Conservation (phyloP, 1,139 yeast genomes). For the Debaryomyces fabryi region DNA sequence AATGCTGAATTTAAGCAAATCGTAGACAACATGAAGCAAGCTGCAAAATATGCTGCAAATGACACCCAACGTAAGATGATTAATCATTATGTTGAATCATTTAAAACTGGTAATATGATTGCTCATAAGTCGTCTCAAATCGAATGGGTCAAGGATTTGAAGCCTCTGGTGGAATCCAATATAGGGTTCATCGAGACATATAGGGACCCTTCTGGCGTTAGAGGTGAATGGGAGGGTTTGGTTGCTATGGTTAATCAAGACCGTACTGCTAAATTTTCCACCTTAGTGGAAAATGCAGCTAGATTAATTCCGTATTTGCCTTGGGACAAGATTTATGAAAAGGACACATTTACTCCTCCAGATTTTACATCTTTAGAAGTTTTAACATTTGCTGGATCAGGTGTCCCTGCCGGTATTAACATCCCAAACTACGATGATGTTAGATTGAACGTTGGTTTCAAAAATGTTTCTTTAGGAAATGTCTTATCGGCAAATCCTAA, state of each 20-base stretch:
- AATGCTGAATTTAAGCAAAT: constrained; percentile 61
- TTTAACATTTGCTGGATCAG: constrained; percentile 84
- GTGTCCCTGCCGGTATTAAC: constrained; percentile 91
- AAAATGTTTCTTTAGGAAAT: constrained; percentile 86
- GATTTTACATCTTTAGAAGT: constrained; percentile 91
- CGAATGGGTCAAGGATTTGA: constrained; percentile 84
- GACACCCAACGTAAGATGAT: constrained; percentile 70
- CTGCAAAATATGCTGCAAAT: constrained; percentile 68
- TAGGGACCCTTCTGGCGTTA: constrained; percentile 87
- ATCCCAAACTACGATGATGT: constrained; percentile 92
- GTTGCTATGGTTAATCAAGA: constrained; percentile 93
- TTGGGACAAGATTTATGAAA: constrained; percentile 76
- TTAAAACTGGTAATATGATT: constrained; percentile 79
- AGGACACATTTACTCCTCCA: constrained; percentile 86
- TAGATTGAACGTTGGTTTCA: constrained; percentile 79
- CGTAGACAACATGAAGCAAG: constrained; percentile 56
- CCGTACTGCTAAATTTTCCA: constrained; percentile 76
- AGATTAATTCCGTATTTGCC: constrained; percentile 68
- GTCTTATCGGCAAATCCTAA: constrained; percentile 68
- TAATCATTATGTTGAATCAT: constrained; percentile 65
- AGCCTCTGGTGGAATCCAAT: constrained; percentile 83
- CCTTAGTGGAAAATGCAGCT: constrained; percentile 67
- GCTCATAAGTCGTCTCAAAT: constrained; percentile 85
- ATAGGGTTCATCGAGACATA: constrained; percentile 91
- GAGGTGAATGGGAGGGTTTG: constrained; percentile 93